These are phyloP conservation scores for Tremella yokohamensis DNA, from an alignment of 768 basidiomycete species.

Conservation along the genomic window DNA sequence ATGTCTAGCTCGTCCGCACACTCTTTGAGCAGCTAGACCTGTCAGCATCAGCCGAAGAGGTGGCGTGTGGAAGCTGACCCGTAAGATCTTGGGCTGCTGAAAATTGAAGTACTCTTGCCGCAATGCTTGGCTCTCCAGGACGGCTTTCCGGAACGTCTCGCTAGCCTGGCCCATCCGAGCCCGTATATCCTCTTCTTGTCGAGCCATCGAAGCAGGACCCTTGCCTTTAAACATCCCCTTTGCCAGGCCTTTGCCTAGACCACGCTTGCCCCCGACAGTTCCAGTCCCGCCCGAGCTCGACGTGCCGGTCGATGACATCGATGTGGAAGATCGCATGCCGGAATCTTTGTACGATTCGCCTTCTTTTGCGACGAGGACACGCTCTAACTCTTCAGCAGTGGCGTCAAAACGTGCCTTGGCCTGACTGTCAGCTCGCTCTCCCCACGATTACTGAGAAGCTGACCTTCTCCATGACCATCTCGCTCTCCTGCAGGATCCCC, in stretches of 20 bases:
- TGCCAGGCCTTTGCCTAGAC: slow-evolving; percentile 82
- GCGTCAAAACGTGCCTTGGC: slow-evolving; percentile 78
- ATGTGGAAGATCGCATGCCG: slow-evolving; percentile 40
- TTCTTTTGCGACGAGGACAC: slow-evolving; percentile 87
- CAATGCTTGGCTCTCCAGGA: slow-evolving; percentile 80
- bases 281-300: slow-evolving; percentile 56
- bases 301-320: slow-evolving; percentile 27
- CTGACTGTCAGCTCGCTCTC: slow-evolving; percentile 20
- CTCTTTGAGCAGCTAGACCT: slow-evolving; percentile 83
- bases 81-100: slow-evolving; percentile 85
- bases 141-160: slow-evolving; percentile 84
- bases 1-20: slow-evolving; percentile 93
- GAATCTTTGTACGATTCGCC: slow-evolving; percentile 87
- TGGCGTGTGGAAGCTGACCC: slow-evolving; percentile 60
- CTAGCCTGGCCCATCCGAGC: slow-evolving; percentile 77
- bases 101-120: slow-evolving; percentile 98
- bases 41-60: not conserved
- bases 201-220: slow-evolving; percentile 85
- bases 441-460: slow-evolving; percentile 1
- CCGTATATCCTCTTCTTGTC: slow-evolving; percentile 92
- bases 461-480: slow-evolving; percentile 74
- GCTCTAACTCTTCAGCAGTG: slow-evolving; percentile 89
- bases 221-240: slow-evolving; percentile 90
- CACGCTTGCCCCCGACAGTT: slow-evolving; percentile 59
- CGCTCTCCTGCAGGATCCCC: slow-evolving; percentile 79